Conservation (phyloP, 768 basidiomycete genomes). For the Russula abietina region DNA sequence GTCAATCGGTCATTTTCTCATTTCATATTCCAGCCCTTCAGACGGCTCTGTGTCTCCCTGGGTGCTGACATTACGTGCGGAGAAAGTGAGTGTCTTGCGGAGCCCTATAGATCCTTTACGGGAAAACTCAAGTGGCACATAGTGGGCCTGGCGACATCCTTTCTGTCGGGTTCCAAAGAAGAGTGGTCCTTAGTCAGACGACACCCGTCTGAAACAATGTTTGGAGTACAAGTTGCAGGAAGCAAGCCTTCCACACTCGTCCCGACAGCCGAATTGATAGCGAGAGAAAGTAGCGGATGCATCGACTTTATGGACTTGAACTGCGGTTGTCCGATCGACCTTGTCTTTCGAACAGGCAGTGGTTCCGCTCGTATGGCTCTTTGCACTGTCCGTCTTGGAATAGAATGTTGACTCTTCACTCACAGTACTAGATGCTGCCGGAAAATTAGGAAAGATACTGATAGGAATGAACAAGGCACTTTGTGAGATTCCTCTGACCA, state of each 20-base stretch:
- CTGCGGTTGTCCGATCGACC: slow-evolving; percentile 95
- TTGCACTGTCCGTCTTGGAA: not conserved
- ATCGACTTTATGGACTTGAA: slow-evolving; percentile 95
- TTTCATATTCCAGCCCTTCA: slow-evolving; percentile 68
- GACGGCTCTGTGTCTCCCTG: slow-evolving; percentile 76
- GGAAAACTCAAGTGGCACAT: not conserved
- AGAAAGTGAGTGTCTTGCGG: slow-evolving; percentile 55
- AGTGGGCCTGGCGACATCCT: slow-evolving; percentile 93
- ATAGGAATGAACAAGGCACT: slow-evolving; percentile 88
- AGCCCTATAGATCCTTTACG: not conserved
- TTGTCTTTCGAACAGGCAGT: slow-evolving; percentile 87
- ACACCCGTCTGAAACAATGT: slow-evolving; percentile 79
- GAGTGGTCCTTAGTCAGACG: slow-evolving; percentile 93
- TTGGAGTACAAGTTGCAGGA: slow-evolving; percentile 91
- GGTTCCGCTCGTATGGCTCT: slow-evolving; percentile 73
- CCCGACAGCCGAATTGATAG: slow-evolving; percentile 75
- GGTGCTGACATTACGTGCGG: slow-evolving; percentile 95
- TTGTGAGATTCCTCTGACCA: slow-evolving; percentile 85
- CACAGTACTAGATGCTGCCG: slow-evolving; percentile 76
- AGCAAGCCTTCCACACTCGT: slow-evolving; percentile 76
- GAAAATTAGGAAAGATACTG: slow-evolving; percentile 79
- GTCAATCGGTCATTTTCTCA: not conserved
- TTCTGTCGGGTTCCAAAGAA: slow-evolving; percentile 80
- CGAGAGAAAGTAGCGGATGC: slow-evolving; percentile 53
- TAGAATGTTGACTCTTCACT: not conserved